These are phyloP conservation scores for Platanthera guangdongensis DNA, from an alignment of 106 monocot species.

Conservation along the genomic window DNA sequence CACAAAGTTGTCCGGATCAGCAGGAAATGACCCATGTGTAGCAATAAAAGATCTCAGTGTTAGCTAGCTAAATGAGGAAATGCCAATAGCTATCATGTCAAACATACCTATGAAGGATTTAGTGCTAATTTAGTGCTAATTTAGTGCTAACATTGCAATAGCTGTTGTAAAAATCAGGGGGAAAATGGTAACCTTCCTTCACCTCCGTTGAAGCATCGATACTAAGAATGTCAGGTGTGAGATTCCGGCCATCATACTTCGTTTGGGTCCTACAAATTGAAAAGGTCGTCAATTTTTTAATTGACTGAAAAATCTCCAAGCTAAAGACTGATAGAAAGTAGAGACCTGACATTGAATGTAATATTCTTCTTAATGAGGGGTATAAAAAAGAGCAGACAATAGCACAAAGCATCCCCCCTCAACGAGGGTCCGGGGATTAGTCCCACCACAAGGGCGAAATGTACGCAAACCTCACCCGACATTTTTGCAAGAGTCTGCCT, in stretches of 20 bases:
- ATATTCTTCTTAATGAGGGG: too few relatives aligned
- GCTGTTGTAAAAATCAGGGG: not conserved
- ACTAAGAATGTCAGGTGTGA: slow-evolving; percentile 9
- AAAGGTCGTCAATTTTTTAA: not conserved
- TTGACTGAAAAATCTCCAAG: not conserved
- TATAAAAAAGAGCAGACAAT: too few relatives aligned
- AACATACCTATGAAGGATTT: not conserved
- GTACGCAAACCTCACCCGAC: too few relatives aligned
- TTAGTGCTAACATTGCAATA: not conserved
- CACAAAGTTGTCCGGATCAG: not conserved
- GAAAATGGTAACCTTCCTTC: slow-evolving; percentile 36
- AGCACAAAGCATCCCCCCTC: too few relatives aligned
- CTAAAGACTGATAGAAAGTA: not conserved
- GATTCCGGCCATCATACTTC: slow-evolving; percentile 4
- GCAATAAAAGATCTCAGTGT: not conserved
- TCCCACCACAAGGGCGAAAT: too few relatives aligned
- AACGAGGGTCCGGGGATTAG: too few relatives aligned
- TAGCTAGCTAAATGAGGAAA: not conserved
- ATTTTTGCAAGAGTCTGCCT: too few relatives aligned
- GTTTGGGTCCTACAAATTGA: slow-evolving; percentile 26
- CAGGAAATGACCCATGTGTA: not conserved
- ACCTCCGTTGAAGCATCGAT: slow-evolving; percentile 9
- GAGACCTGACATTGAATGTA: too few relatives aligned
- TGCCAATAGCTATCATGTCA: not conserved
- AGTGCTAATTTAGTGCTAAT: not conserved